Base-by-base conservation (phyloP, 345 rosid genomes). In the Eucalyptus tenuipes region DNA sequence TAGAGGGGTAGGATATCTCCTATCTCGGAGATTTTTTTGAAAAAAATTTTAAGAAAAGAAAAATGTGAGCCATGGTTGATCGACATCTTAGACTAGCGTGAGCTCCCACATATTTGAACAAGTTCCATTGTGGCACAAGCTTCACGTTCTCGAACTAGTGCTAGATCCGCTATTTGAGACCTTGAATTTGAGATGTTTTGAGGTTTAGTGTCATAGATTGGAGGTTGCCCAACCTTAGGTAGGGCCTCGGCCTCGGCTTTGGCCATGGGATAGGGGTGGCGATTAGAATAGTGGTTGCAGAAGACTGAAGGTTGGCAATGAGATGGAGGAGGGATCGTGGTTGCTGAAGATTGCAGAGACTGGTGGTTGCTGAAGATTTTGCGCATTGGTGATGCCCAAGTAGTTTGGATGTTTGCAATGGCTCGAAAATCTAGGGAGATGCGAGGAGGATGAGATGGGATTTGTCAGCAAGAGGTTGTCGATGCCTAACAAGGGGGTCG, bases 1-100 rank as follows among this genome's bases (percentile, higher is more conserved):
- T 18, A 40, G 82, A 40, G 45, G 27, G 42, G 12, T 75, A 75
- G 29, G 82, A 40, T 40, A 40, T 2, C 45, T 75, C 5, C 14
- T 3, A 40, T 75, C 4, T 5, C 8, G 4, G 29, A 64, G 16
- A 3, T 14, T n/a, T 57, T 25, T 25, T 61, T 57, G 3, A 0
- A 9, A 18, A 40, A 75, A 10, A 20, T 3, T 0, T 2, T 8
- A 4, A 0, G 1, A 5, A 40, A 40, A 5, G 45, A 75, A 75
- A 20, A 75, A 40, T 20, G 47, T 6, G 29, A 75, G 47, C 82
- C 47, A 20, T 10, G 84, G 29, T 75, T 13, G 14, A 10, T 40
- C 1, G 3, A 40, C 47, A 40, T 11, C 27, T 40, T 10, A 40
- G 47, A 75, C 84, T 40, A 75, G 47, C 2, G 3, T 7, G 5